Evolutionary conservation across 148 eudicot species (phyloP).

Genomic region (Rhododendron ovatum): DNA sequence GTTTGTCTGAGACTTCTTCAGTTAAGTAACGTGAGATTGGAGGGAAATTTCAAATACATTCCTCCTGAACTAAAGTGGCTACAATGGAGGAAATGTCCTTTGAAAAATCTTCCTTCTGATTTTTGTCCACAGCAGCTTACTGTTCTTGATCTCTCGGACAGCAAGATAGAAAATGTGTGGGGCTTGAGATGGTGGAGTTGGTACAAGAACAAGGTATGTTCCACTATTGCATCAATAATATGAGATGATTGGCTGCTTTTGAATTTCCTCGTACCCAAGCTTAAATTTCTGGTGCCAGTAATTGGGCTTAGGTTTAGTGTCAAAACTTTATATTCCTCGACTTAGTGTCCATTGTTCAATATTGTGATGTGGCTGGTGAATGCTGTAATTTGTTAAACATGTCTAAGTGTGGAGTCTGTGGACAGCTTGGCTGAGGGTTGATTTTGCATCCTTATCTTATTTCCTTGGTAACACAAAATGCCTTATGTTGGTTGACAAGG

Average conservation of each 20-base stretch:
- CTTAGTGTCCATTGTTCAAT: neutral
- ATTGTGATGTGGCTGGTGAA: neutral
- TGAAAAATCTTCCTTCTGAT: slow-evolving; percentile 24
- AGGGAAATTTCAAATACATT: slow-evolving; percentile 37
- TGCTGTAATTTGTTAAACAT: neutral
- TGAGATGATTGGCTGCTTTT: neutral
- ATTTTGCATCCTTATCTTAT: neutral
- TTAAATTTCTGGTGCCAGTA: neutral
- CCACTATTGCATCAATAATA: neutral
- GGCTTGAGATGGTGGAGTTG: slow-evolving; percentile 16
- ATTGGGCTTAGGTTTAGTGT: neutral
- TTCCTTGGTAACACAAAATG: neutral
- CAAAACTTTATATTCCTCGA: neutral
- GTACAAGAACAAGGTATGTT: slow-evolving; percentile 23
- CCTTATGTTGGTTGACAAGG: neutral
- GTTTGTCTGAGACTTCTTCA: slow-evolving; percentile 39
- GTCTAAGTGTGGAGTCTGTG: neutral
- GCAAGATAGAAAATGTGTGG: slow-evolving; percentile 46
- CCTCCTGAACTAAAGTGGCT: slow-evolving; percentile 55
- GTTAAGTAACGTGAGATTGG: slow-evolving; percentile 34
- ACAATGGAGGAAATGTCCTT: slow-evolving; percentile 52
- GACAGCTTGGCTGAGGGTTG: neutral
- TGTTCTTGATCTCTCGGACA: slow-evolving; percentile 55
- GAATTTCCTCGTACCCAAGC: neutral
- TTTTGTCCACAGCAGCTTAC: slow-evolving; percentile 33